Base-by-base conservation (phyloP, 2,329 filamentous ascomycete genomes). In the Corinectria fuckeliana region DNA sequence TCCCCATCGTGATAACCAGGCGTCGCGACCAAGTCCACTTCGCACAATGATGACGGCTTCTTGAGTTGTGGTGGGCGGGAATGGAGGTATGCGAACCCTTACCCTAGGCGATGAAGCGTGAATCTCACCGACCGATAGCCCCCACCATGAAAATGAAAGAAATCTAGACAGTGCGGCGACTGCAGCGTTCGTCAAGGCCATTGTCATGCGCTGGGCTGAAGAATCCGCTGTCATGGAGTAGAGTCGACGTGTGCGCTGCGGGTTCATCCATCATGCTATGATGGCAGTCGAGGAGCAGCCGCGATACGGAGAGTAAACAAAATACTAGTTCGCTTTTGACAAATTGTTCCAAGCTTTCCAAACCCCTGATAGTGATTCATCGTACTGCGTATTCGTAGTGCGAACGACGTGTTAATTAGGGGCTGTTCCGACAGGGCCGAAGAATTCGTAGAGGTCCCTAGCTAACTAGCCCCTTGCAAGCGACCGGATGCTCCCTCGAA, bases 11-110 rank as follows among this genome's bases (percentile, higher is more conserved):
- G 74, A 69, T 68, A 75, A 82, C 72, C 79, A 83, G 78, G 83
- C 83, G 76, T 81, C 81, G 73, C 84, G 82, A 75, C 86, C 86
- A 70, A 89, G 87, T 80, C 87, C 87, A 80, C 86, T 89, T 81
- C 87, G 86, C 80, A 84, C 83, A 79, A 82, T 87, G 79, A 88
- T 84, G 86, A 87, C 81, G 82, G 81, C 81, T 76, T 80, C 80
- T 83, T 86, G 80, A 84, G 81, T 74, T 74, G 72, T 65, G 65
- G 75, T 67, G 60, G 66, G 63, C 59, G 67, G 63, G 68, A 69
- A 65, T 66, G 64, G 62, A 72, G 71, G 73, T 75, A 69, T 58
- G 72, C 42, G 58, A 54, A 42, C 34, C 26, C 51, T 30, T 36
- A 13, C 26, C 51, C 44, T 56, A 45, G 49, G 49, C 36, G 60